These are phyloP conservation scores for Piloderma croceum DNA, from an alignment of 768 basidiomycete genomes.

Conservation along the genomic window DNA sequence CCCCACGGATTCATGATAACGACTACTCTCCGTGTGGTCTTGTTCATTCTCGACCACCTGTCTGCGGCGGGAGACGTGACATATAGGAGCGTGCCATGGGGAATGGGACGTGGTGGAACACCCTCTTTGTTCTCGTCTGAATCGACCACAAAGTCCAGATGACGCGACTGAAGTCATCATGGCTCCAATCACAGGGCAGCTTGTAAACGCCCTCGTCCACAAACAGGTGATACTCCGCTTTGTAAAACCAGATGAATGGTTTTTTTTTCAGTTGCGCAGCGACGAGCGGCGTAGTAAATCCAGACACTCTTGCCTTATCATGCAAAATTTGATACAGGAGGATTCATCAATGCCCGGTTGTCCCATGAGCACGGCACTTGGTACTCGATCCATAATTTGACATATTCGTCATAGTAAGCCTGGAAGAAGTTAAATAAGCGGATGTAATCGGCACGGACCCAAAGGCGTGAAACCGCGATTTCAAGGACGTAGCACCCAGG, in stretches of 20 bases:
- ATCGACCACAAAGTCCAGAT: constrained; percentile 9
- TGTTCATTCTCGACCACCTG: constrained; percentile 8
- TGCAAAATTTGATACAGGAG: too few relatives aligned
- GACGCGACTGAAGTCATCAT: constrained; percentile 1
- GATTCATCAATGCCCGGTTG: too few relatives aligned
- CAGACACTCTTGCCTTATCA: constrained; percentile 15
- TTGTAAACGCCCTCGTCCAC: constrained; percentile 14
- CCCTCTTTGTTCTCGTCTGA: constrained; percentile 5
- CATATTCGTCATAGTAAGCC: background rate
- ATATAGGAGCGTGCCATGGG: constrained; percentile 8
- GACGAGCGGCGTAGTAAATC: constrained; percentile 12
- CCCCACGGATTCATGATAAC: constrained; percentile 19
- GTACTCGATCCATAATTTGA: too few relatives aligned
- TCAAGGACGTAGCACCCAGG: constrained; percentile 10
- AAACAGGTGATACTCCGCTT: constrained; percentile 10
- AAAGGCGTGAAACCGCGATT: constrained; percentile 6
- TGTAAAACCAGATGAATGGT: constrained; percentile 16
- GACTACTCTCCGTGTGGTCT: constrained; percentile 4
- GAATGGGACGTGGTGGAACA: constrained; percentile 5
- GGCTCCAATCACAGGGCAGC: constrained; percentile 8
- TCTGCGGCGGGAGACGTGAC: constrained; percentile 8
- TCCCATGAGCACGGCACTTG: constrained; percentile 10
- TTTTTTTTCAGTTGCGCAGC: constrained; percentile 16
- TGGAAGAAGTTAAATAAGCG: constrained; percentile 9
- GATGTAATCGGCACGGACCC: constrained; percentile 13